Conservation (phyloP, 306 rosid species). For the Inga oerstediana region DNA sequence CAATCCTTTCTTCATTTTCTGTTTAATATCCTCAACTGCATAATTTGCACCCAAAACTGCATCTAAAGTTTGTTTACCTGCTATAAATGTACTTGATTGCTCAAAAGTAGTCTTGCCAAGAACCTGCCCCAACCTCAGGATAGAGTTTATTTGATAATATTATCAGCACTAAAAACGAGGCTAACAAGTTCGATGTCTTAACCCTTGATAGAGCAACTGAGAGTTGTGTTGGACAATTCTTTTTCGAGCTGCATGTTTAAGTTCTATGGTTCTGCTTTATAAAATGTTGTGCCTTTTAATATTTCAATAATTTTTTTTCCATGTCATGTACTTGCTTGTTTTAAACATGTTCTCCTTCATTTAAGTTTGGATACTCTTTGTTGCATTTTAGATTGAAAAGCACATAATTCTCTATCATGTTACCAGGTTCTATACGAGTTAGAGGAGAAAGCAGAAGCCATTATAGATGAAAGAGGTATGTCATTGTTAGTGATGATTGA, state of each 20-base stretch:
- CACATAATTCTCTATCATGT: conserved; percentile 20
- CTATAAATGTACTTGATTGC: not conserved
- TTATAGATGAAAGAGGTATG: conserved; percentile 90
- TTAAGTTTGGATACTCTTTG: not conserved
- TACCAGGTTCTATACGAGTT: conserved; percentile 81
- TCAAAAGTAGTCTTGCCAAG: no score
- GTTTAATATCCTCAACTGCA: not conserved
- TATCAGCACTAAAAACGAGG: not conserved
- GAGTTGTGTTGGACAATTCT: not conserved
- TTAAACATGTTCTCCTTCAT: not conserved
- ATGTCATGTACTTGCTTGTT: not conserved
- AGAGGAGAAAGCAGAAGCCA: conserved; percentile 88
- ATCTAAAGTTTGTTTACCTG: not conserved
- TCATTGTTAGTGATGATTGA: conserved; percentile 25
- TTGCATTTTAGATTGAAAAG: conserved; percentile 1
- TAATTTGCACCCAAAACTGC: not conserved
- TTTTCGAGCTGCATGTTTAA: not conserved
- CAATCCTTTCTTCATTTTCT: not conserved
- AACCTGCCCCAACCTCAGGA: no score
- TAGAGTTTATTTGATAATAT: no score
- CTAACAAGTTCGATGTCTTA: no score
- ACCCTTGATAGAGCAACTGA: not conserved
- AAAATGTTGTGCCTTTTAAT: not conserved
- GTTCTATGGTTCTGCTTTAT: not conserved
- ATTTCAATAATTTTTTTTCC: not conserved